Conservation (phyloP, 2,329 filamentous ascomycete species). For the Thermothelomyces thermophilus region DNA sequence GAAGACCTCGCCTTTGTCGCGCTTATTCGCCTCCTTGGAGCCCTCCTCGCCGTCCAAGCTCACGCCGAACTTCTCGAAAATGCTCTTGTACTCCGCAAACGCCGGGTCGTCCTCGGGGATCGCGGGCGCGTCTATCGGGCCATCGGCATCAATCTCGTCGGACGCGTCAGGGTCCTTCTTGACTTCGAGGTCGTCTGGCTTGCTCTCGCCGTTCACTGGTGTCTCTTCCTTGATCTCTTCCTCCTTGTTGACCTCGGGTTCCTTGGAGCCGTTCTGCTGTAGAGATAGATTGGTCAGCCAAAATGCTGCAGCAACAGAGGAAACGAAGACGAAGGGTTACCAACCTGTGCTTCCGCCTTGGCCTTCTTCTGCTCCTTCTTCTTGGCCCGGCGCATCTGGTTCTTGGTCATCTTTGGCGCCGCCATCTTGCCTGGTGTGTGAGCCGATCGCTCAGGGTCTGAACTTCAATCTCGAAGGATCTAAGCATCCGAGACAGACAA, state of each 20-base stretch:
- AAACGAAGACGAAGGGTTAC: not conserved
- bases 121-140: slow-evolving; percentile 41
- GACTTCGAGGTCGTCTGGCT: slow-evolving; percentile 34
- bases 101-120: slow-evolving; percentile 65
- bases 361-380: slow-evolving; percentile 86
- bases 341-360: slow-evolving; percentile 40
- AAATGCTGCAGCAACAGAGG: not conserved
- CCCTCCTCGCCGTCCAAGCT: slow-evolving; percentile 55
- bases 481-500: not conserved
- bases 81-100: slow-evolving; percentile 74
- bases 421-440: slow-evolving; percentile 44
- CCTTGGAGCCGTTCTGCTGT: slow-evolving; percentile 15
- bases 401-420: slow-evolving; percentile 76
- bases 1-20: slow-evolving; percentile 78
- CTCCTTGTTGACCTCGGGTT: slow-evolving; percentile 20
- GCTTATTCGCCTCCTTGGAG: slow-evolving; percentile 57
- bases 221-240: slow-evolving; percentile 20
- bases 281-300: not conserved
- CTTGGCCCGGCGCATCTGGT: slow-evolving; percentile 85
- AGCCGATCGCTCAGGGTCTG: slow-evolving; percentile 13
- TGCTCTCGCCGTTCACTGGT: slow-evolving; percentile 30
- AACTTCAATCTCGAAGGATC: not conserved
- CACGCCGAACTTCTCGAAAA: slow-evolving; percentile 74
- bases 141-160: slow-evolving; percentile 37
- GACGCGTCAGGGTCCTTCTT: slow-evolving; percentile 35